Percentiles rank a stretch among this genome's conserved stretches.
Conservation (phyloP, 495 filamentous ascomycete genomes). For the Penicillium salamii region DNA sequence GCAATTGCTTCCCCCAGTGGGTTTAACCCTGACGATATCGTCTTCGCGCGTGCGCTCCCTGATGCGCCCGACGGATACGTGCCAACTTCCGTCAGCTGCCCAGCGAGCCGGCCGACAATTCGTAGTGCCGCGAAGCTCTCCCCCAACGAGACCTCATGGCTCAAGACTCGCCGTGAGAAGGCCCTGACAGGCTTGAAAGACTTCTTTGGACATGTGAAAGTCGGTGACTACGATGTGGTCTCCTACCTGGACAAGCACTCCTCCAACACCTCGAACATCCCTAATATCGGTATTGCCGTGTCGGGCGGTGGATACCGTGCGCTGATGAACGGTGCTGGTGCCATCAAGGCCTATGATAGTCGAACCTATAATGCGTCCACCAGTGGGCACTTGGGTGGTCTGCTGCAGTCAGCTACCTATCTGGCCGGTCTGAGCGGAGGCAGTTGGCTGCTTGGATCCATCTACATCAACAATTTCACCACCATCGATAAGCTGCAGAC, state of each 20-base stretch:
- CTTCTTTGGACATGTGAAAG: conserved; percentile 68
- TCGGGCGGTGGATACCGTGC: conserved; percentile 81
- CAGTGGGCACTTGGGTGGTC: conserved; percentile 73
- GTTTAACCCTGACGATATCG: conserved; percentile 8
- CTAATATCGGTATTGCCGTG: conserved; percentile 58
- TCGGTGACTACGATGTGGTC: conserved; percentile 72
- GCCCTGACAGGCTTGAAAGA: conserved; percentile 68
- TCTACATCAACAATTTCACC: conserved; percentile 89
- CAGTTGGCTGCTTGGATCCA: conserved; percentile 80
- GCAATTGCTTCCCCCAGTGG: conserved; percentile 16
- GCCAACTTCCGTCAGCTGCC: conserved; percentile 40
- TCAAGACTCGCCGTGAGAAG: conserved; percentile 46
- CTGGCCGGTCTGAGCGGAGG: conserved; percentile 83
- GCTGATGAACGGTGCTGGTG: conserved; percentile 84
- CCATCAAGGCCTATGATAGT: conserved; percentile 78
- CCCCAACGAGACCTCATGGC: conserved; percentile 66
- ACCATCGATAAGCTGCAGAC: conserved; percentile 59
- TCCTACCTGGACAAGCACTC: conserved; percentile 61
- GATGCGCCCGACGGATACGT: conserved; percentile 49
- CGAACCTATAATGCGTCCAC: conserved; percentile 65
- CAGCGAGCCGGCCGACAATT: conserved; percentile 46
- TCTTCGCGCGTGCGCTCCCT: conserved; percentile 33
- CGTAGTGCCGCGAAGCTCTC: conserved; percentile 59
- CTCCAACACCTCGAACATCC: conserved; percentile 55
- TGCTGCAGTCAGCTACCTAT: conserved; percentile 84